Base-by-base conservation (phyloP, 2,329 filamentous ascomycete species). In the Dactylellina cionopaga region DNA sequence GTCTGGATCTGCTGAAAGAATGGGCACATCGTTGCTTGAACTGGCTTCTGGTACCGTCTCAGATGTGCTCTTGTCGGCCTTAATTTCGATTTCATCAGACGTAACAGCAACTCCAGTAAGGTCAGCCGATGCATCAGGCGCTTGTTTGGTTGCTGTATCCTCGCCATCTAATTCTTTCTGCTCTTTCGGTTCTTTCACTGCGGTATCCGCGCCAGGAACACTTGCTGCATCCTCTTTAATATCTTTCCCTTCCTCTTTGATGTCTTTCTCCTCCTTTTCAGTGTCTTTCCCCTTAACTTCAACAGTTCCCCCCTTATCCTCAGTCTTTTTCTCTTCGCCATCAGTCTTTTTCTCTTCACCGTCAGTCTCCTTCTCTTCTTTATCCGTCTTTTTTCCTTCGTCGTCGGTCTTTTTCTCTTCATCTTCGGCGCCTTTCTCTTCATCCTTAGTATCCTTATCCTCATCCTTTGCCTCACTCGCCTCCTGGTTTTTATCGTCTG, bases 341-440 rank as follows among this genome's bases (percentile, higher is more conserved):
- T 78, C 22, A 79, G 80, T 3, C 75, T 69, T 79, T 79, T 24
- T 83, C 79, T 1, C 80, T 76, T 37, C 80, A 78, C 33, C 80
- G 77, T 5, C 27, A 31, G 43, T n/a, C 2, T 15, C 24, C 11
- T 60, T 24, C 17, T 43, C 49, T n/a, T n/a, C 17, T 13, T 13
- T 19, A 1, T 65, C 24, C 3, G 46, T 62, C 17, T 64, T 46
- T 15, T 63, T 49, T 13, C 31, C 44, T 22, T 56, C 46, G n/a
- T 24, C 37, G 4, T 39, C 27, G 3, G 51, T n/a, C n/a, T n/a
- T n/a, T n/a, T n/a, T n/a, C n/a, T n/a, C 43, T 19, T 47, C 52
- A 17, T 17, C 47, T n/a, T 75, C 22, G 10, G 49, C 39, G 9
- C 51, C 31, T 9, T 68, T 41, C 44, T 56, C 27, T 3, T 62